Evolutionary conservation across 2,329 filamentous ascomycete genomes (phyloP), one percentile per base, ranked within the genome.

Genomic region (Arthrobotrys sinensis): DNA sequence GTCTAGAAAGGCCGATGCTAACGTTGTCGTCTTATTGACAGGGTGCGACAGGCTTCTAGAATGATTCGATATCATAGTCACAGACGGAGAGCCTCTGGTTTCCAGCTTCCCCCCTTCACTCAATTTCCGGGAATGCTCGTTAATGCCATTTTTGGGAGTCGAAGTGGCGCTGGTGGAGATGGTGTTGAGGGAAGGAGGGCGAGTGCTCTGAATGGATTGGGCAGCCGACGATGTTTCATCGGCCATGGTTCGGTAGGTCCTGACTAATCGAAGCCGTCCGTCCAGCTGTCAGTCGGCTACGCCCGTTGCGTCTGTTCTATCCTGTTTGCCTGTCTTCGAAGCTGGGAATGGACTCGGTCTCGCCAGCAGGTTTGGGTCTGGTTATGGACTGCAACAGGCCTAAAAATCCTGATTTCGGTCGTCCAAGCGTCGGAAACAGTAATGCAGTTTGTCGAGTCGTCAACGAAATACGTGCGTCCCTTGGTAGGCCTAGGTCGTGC

Each of bases 191-290:
- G 57, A 50, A 70, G 48, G 43, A 69, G 57, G 60, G 40, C 64
- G 38, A 24, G 66, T 52, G 73, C 73, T 77, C 60, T 63, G 65
- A 76, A 76, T 65, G 72, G 72, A 43, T 65, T 48, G 73, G 62
- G 50, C 66, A 71, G 73, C 66, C 73, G 73, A 71, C 66, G 73
- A 71, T 60, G 73, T 77, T 71, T 77, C 73, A 77, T 68, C 67
- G 60, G 73, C 53, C 73, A 77, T 77, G 65, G 46, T 64, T 60
- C 19, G 55, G 55, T 60, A 40, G 55, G 48, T 57, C 45, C 65
- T 65, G 69, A 60, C 48, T 73, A 55, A 57, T 65, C 60, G 60
- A 24, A 43, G 48, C 24, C 65, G 52, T 40, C 57, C 43, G 24
- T 46, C 21, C 40, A 64, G 21, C 40, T 48, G 19, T 34, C 60